A percentile compares a stretch with the other conserved stretches of the same genome.
phyloP scores from a whole-genome alignment of 139 green algal species.

The Chlorella vulgaris region DNA sequence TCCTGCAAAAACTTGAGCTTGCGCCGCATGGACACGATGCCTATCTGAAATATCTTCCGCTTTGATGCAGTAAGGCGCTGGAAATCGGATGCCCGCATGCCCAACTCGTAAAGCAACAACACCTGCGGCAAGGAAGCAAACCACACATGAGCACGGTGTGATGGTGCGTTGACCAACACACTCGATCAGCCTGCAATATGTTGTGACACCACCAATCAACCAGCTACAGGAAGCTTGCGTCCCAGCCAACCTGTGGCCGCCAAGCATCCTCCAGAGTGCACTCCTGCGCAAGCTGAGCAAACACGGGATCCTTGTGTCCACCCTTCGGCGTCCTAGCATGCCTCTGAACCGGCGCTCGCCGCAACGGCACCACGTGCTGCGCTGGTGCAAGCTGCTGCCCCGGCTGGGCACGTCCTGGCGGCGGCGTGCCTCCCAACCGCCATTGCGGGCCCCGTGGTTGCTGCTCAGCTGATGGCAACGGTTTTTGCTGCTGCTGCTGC shows the following conservation, averaged over 20 bases:
- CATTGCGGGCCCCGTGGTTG: not conserved
- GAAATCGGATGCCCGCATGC: slow-evolving; percentile 35
- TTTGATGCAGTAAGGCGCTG: slow-evolving; percentile 9
- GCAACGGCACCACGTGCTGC: not conserved
- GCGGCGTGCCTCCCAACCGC: not conserved
- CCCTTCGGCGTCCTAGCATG: not conserved
- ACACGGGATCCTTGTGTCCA: slow-evolving; percentile 25
- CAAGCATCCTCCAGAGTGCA: slow-evolving; percentile 32
- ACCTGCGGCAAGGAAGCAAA: not conserved
- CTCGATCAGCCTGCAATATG: no score
- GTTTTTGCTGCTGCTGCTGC: slow-evolving; percentile 5
- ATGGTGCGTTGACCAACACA: no score
- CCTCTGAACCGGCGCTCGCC: not conserved
- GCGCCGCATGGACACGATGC: slow-evolving; percentile 35
- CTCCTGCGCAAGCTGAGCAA: slow-evolving; percentile 5
- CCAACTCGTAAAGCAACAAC: slow-evolving; percentile 36
- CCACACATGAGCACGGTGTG: no score
- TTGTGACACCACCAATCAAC: no score
- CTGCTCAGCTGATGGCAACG: not conserved
- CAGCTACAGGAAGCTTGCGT: no score
- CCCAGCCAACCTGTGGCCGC: slow-evolving; percentile 37
- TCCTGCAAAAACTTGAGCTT: slow-evolving; percentile 59
- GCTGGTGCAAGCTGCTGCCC: not conserved
- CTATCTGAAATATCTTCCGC: slow-evolving; percentile 45
- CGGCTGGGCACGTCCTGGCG: no score